phyloP scores from a whole-genome alignment of 179 eudicot species.

The Amaranthus tricolor region DNA sequence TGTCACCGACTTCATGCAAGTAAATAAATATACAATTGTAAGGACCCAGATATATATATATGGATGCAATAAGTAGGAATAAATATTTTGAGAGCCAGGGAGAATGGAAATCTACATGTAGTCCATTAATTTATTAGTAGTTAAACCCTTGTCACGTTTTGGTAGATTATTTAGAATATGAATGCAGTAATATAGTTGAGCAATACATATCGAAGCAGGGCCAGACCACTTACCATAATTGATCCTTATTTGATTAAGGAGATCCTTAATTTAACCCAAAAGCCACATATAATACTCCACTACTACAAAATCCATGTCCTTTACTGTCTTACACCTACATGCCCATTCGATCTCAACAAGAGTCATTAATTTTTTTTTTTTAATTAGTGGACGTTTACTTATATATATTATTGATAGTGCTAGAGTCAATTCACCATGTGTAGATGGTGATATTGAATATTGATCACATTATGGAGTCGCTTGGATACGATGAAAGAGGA shows the following conservation, averaged over 20 bases:
- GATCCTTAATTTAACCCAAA: constrained; percentile 13
- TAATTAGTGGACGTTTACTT: neutral
- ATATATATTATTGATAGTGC: too few species aligned
- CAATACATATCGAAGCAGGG: neutral
- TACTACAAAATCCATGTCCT: constrained; percentile 1
- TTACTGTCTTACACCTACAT: neutral
- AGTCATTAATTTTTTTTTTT: neutral
- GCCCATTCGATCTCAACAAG: constrained; percentile 6
- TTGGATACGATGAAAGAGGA: too few species aligned
- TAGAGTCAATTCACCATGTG: too few species aligned
- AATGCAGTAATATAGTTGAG: neutral
- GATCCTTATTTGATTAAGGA: neutral
- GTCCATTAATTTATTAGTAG: neutral
- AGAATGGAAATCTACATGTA: constrained; percentile 7
- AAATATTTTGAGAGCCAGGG: neutral
- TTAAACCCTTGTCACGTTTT: neutral
- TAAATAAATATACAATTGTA: neutral
- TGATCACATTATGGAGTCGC: too few species aligned
- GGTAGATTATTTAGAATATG: neutral
- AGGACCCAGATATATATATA: constrained; percentile 1
- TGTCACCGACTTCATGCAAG: neutral
- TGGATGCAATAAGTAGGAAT: neutral
- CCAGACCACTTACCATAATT: neutral
- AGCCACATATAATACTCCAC: constrained; percentile 14
- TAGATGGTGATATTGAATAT: too few species aligned